Conservation (phyloP, 2,329 filamentous ascomycete species). For the Penicillium sp. region DNA sequence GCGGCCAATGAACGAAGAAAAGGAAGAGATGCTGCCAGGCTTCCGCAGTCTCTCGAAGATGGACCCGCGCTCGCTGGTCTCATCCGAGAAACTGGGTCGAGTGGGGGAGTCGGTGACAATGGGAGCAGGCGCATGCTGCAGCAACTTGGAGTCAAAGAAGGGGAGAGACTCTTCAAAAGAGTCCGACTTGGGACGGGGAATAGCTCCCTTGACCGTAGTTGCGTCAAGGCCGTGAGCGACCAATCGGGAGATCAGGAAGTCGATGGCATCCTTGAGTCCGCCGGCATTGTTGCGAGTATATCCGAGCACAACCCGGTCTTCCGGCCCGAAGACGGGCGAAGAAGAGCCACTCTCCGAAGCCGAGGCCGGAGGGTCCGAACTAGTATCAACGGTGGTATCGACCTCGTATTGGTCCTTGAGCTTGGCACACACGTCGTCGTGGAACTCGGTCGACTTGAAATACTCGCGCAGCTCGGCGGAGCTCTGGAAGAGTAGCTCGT, state of each 20-base stretch:
- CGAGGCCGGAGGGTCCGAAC: conserved; percentile 24
- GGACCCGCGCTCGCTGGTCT: conserved; percentile 68
- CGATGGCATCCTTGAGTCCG: conserved; percentile 87
- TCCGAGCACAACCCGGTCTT: conserved; percentile 57
- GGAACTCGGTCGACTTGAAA: conserved; percentile 72
- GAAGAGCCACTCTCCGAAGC: conserved; percentile 28
- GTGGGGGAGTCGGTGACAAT: conserved; percentile 80
- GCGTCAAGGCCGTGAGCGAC: conserved; percentile 83
- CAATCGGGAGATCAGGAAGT: conserved; percentile 78
- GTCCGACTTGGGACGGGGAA: conserved; percentile 95
- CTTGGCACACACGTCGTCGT: conserved; percentile 68
- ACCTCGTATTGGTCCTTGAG: conserved; percentile 88
- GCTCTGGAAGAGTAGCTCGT: conserved; percentile 77
- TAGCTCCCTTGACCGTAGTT: conserved; percentile 80
- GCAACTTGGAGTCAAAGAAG: conserved; percentile 91
- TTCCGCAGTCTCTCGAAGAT: conserved; percentile 89
- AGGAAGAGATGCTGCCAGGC: conserved; percentile 85
- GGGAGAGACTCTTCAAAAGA: conserved; percentile 95
- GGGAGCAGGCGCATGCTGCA: conserved; percentile 79
- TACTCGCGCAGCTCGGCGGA: conserved; percentile 69
- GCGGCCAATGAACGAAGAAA: conserved; percentile 91
- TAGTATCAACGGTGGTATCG: conserved; percentile 62
- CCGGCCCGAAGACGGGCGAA: conserved; percentile 41
- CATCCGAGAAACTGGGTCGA: conserved; percentile 72
- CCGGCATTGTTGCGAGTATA: conserved; percentile 97